These are phyloP conservation scores for Psidium friedrichsthalianum DNA, from an alignment of 345 rosid species.

Conservation along the genomic window DNA sequence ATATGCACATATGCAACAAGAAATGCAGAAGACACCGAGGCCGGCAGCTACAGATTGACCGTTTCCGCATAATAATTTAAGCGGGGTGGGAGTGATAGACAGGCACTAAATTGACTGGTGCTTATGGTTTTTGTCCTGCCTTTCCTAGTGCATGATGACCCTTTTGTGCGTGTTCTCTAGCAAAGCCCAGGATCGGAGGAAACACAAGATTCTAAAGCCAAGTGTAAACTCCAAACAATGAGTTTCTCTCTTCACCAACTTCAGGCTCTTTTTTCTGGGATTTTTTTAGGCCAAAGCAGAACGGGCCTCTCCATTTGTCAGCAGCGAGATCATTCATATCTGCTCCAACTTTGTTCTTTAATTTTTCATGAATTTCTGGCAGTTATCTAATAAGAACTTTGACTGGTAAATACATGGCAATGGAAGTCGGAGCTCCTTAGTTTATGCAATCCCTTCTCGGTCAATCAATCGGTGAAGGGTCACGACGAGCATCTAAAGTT, in stretches of 20 bases:
- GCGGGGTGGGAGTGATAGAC: neutral
- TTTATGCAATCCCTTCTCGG: neutral
- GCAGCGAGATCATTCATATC: neutral
- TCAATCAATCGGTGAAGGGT: neutral
- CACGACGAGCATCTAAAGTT: neutral
- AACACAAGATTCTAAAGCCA: neutral
- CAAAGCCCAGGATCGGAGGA: neutral
- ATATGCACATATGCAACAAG: neutral
- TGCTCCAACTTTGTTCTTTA: neutral
- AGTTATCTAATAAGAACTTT: neutral
- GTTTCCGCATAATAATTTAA: neutral
- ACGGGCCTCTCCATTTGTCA: neutral
- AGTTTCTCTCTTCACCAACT: neutral
- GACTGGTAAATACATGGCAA: neutral
- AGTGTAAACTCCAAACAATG: neutral
- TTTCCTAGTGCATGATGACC: neutral
- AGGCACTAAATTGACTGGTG: neutral
- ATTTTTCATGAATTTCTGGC: neutral
- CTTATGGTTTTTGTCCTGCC: neutral
- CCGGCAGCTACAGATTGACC: neutral
- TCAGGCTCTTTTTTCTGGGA: neutral
- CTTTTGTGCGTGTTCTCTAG: neutral
- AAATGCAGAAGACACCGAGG: neutral
- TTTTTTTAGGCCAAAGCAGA: neutral
- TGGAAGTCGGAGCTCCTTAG: neutral